Percentiles rank a stretch among this genome's conserved stretches.
Conservation (phyloP, 73 alveolate genomes). For the Paramecium pentaurelia region DNA sequence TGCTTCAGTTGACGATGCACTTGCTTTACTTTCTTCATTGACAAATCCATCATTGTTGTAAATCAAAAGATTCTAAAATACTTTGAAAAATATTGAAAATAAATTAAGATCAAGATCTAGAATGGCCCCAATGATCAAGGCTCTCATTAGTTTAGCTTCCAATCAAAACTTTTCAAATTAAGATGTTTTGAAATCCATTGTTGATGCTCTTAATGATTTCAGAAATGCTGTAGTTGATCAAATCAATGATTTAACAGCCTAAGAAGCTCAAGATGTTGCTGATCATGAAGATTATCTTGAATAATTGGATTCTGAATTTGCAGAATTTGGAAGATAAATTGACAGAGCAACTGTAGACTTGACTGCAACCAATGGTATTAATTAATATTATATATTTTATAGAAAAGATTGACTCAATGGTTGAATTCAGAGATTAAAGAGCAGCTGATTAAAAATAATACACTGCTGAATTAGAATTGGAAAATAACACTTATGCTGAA, state of each 20-base stretch:
- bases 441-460: background rate
- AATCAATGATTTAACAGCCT: slow-evolving; percentile 32
- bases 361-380: slow-evolving; percentile 40
- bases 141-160: slow-evolving; percentile 30
- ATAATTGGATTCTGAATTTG: background rate
- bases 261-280: slow-evolving; percentile 20
- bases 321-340: slow-evolving; percentile 17
- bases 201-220: slow-evolving; percentile 44
- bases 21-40: background rate
- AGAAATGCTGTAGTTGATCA: slow-evolving; percentile 36
- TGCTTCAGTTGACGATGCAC: slow-evolving; percentile 37
- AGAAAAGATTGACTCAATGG: slow-evolving; percentile 23
- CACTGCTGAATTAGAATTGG: slow-evolving; percentile 32
- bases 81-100: background rate
- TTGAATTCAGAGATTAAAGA: slow-evolving; percentile 47
- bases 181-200: background rate
- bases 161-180: slow-evolving; percentile 28
- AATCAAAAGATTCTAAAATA: slow-evolving; percentile 39
- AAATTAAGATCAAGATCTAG: slow-evolving; percentile 33
- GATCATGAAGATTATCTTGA: slow-evolving; percentile 22
- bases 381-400: background rate
- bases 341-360: background rate
- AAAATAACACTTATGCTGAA: slow-evolving; percentile 37
- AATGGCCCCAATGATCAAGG: slow-evolving; percentile 49
- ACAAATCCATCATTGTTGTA: slow-evolving; percentile 42